These are phyloP conservation scores for Endogone sp. DNA, from an alignment of 192 early-diverging fungal genomes.

Conservation along the genomic window DNA sequence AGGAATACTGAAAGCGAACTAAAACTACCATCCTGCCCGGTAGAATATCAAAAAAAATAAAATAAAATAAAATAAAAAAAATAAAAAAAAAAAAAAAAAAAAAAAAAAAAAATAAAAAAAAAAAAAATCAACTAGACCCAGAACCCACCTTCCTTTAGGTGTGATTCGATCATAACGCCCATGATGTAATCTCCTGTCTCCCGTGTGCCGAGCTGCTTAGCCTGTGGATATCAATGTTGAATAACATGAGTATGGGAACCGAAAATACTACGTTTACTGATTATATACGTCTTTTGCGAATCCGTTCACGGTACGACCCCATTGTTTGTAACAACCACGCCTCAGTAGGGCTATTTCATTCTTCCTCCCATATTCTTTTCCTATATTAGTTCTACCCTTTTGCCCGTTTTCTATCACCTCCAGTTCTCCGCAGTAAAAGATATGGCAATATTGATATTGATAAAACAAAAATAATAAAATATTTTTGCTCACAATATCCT, in stretches of 20 bases:
- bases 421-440: too few relatives aligned
- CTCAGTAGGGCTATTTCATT: too few relatives aligned
- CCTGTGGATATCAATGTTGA: constrained; percentile 9
- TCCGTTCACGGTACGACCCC: too few relatives aligned
- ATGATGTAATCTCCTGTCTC: constrained; percentile 71
- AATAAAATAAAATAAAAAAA: constrained; percentile 11
- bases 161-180: constrained; percentile 96
- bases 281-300: too few relatives aligned
- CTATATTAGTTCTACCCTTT: too few relatives aligned
- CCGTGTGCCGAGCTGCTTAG: constrained; percentile 54
- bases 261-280: neutral
- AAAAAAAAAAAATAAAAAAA: constrained; percentile 1
- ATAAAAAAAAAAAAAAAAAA: constrained; percentile 7
- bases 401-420: constrained; percentile 4
- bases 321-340: too few relatives aligned
- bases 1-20: too few relatives aligned
- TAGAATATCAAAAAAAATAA: too few relatives aligned
- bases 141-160: constrained; percentile 81
- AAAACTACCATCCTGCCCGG: too few relatives aligned
- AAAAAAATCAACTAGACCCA: constrained; percentile 46
- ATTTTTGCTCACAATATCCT: constrained; percentile 23
- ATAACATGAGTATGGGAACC: neutral
- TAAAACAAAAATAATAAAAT: neutral
- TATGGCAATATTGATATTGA: too few relatives aligned
- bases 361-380: too few relatives aligned